These are phyloP conservation scores for Phylloporus scabripes DNA, from an alignment of 768 basidiomycete genomes.

Conservation along the genomic window DNA sequence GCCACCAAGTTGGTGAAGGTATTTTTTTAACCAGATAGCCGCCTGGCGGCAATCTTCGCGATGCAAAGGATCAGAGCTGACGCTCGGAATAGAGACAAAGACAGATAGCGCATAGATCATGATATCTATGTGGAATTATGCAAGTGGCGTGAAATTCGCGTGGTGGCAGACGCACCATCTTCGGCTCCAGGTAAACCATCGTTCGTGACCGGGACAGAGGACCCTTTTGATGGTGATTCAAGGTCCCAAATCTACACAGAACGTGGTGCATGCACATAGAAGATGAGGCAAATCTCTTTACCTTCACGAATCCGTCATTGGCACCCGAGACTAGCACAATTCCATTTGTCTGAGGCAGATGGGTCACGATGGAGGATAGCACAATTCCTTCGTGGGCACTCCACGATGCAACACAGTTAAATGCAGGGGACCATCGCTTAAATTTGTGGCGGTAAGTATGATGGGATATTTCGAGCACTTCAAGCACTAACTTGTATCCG, in stretches of 20 bases:
- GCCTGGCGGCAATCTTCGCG: constrained; percentile 91
- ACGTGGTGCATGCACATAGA: background rate
- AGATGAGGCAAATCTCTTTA: constrained; percentile 23
- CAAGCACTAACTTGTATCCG: constrained; percentile 53
- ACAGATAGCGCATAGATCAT: constrained; percentile 76
- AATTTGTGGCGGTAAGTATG: background rate
- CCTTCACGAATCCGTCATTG: constrained; percentile 83
- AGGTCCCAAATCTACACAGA: constrained; percentile 51
- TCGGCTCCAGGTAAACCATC: constrained; percentile 5
- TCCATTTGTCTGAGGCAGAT: constrained; percentile 21
- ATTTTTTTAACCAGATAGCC: constrained; percentile 88
- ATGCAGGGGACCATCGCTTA: constrained; percentile 78
- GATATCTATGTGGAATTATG: constrained; percentile 42
- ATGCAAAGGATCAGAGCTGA: constrained; percentile 62
- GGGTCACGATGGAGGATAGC: constrained; percentile 67
- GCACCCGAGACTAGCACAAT: constrained; percentile 67
- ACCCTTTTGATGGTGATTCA: constrained; percentile 17
- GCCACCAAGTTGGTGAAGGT: constrained; percentile 83
- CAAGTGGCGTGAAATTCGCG: constrained; percentile 2
- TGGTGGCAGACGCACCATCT: constrained; percentile 11
- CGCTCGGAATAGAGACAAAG: constrained; percentile 83
- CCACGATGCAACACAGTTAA: constrained; percentile 84
- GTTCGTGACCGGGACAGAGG: background rate
- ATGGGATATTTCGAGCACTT: background rate
- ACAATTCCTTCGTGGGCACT: constrained; percentile 74